Base-by-base conservation (phyloP, 1,139 yeast species). In the Pichia sp. region DNA sequence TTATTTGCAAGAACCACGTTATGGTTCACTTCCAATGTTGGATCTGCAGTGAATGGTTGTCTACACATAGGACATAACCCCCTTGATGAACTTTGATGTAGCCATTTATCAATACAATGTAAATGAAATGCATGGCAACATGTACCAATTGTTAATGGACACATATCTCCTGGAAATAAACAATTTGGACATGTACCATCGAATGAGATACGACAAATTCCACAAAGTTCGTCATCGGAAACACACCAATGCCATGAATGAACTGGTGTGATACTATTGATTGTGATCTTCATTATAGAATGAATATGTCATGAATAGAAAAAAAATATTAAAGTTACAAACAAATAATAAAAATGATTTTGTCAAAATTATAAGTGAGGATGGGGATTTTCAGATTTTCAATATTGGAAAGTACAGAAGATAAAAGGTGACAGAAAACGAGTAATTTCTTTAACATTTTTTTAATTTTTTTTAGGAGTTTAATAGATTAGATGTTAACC, bases 41-140 rank as follows among this genome's bases (percentile, higher is more conserved):
- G 50, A 39, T 59, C 61, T 32, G 65, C 56, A 44, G 64, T 71
- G 59, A 87, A 87, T 7, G 72, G 73, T 59, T 86, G 95, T 56
- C 96, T 72, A 60, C 96, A 89, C 96, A 87, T 87, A 2, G 96
- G 96, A 63, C 96, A 87, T 23, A 85, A 68, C 0, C 92, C 94
- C 59, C 77, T 77, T 22, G 95, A 81, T 0, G 82, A 71, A 33
- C 80, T 85, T 47, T 83, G 84, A 36, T 80, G 83, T 22, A 87
- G 68, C 96, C 96, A 87, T 57, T 82, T 82, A 45, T 75, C 62
- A 30, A 87, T 79, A 57, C 96, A 87, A 59, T 87, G 96, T 58
- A 77, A 65, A 58, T 87, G 96, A 63, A 87, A 87, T 48, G 89
- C 82, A 60, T 87, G 96, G 7, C 85, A 76, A 57, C 96, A 87